Percentiles rank a stretch among this genome's conserved stretches.
These are phyloP conservation scores for Leccinum pachyderme DNA, from an alignment of 1,284 basidiomycete genomes.

Conservation along the genomic window DNA sequence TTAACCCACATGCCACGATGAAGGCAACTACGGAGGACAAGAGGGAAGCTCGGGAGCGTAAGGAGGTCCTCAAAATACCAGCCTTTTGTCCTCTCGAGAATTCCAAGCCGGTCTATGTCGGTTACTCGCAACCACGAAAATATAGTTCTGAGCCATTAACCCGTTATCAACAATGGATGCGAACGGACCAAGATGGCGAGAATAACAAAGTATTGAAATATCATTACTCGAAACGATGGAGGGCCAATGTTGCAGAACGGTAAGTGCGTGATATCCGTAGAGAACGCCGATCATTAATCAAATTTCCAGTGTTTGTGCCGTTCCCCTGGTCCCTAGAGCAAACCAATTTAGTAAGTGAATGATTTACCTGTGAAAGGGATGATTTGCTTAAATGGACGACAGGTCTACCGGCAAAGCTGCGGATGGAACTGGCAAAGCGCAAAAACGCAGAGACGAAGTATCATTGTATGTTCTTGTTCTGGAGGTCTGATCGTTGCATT, in stretches of 20 bases:
- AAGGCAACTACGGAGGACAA: constrained; percentile 34
- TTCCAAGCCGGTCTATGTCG: constrained; percentile 33
- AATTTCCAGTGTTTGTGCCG: constrained; percentile 41
- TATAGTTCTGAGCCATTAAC: constrained; percentile 51
- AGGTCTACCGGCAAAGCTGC: constrained; percentile 44
- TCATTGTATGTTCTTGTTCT: constrained; percentile 18
- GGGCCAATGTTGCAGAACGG: constrained; percentile 48
- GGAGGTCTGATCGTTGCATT: constrained; percentile 1
- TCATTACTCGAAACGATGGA: constrained; percentile 52
- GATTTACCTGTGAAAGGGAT: neutral
- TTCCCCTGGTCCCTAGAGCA: constrained; percentile 48
- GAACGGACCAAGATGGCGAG: constrained; percentile 32
- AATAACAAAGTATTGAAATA: constrained; percentile 33
- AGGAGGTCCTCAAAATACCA: constrained; percentile 39
- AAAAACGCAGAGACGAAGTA: constrained; percentile 25
- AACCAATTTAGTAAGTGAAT: constrained; percentile 43
- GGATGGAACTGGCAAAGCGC: constrained; percentile 32
- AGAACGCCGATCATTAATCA: constrained; percentile 1
- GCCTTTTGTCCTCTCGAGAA: constrained; percentile 40
- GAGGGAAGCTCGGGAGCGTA: constrained; percentile 33
- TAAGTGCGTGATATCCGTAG: constrained; percentile 27
- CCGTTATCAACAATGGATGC: constrained; percentile 55
- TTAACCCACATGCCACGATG: constrained; percentile 46
- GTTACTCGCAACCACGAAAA: constrained; percentile 43
- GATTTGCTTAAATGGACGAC: neutral